A percentile compares a stretch with the other conserved stretches of the same genome.
These are phyloP conservation scores for Aspergillus sergii DNA, from an alignment of 2,329 filamentous ascomycete species.

Conservation along the genomic window DNA sequence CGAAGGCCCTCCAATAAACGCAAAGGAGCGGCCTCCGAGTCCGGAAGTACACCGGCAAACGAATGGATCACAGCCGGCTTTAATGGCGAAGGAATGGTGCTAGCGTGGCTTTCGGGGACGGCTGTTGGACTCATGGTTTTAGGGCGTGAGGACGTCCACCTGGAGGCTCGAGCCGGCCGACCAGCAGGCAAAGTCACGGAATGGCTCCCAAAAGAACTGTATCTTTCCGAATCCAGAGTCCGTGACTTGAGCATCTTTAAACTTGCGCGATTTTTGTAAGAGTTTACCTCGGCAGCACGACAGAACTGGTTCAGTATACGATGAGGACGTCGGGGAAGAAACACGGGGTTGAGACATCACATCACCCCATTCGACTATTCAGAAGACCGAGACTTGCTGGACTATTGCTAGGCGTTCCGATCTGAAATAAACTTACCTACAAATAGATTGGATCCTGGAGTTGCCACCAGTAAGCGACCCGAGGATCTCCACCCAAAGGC, in stretches of 20 bases:
- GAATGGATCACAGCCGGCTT: slow-evolving; percentile 21
- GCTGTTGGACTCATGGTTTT: slow-evolving; percentile 18
- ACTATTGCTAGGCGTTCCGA: not conserved
- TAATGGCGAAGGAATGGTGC: slow-evolving; percentile 17
- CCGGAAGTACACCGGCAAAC: not conserved
- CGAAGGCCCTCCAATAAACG: slow-evolving; percentile 19
- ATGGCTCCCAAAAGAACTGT: slow-evolving; percentile 14
- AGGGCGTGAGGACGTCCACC: slow-evolving; percentile 8
- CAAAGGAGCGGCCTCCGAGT: not conserved
- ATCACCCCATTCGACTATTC: not conserved
- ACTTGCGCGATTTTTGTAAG: slow-evolving; percentile 5
- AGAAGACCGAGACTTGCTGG: not conserved
- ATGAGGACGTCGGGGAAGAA: not conserved
- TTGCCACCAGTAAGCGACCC: slow-evolving; percentile 4
- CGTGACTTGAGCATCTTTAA: slow-evolving; percentile 5
- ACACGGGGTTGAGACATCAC: not conserved
- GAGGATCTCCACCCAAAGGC: not conserved
- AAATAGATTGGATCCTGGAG: not conserved
- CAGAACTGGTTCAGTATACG: not conserved
- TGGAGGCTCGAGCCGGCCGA: slow-evolving; percentile 9
- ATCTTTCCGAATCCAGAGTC: slow-evolving; percentile 1
- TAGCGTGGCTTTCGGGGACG: slow-evolving; percentile 18
- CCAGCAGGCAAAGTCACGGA: slow-evolving; percentile 11
- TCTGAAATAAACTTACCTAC: not conserved
- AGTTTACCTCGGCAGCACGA: not conserved